Conservation (phyloP, 805 yeast species). For the Wickerhamomyces alni region DNA sequence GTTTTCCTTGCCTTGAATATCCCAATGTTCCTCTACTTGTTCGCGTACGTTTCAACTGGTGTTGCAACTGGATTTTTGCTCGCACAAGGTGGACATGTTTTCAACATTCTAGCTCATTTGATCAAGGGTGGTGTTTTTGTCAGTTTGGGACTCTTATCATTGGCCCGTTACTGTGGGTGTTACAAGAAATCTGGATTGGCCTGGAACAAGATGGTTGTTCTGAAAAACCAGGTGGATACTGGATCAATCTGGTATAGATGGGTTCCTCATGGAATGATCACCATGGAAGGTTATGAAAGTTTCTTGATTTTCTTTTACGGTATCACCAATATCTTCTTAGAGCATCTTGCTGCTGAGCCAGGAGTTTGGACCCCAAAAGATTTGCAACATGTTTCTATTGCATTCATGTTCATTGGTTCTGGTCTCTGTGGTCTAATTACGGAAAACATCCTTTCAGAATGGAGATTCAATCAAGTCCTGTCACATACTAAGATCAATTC, state of each 20-base stretch:
- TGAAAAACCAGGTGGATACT: slow-evolving; percentile 22
- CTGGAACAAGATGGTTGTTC: slow-evolving; percentile 59
- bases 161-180: slow-evolving; percentile 85
- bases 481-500: slow-evolving; percentile 24
- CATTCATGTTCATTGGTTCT: slow-evolving; percentile 85
- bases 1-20: slow-evolving; percentile 52
- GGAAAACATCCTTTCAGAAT: slow-evolving; percentile 57
- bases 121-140: slow-evolving; percentile 93
- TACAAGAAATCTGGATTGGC: slow-evolving; percentile 77
- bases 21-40: slow-evolving; percentile 56
- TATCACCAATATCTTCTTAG: slow-evolving; percentile 81
- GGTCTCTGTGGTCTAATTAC: slow-evolving; percentile 87
- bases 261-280: slow-evolving; percentile 41
- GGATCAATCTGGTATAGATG: slow-evolving; percentile 22
- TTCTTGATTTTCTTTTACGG: slow-evolving; percentile 84
- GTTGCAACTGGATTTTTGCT: slow-evolving; percentile 59
- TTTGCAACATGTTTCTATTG: slow-evolving; percentile 84
- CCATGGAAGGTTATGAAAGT: slow-evolving; percentile 85
- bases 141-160: slow-evolving; percentile 65
- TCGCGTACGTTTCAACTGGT: slow-evolving; percentile 49
- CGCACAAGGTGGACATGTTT: slow-evolving; percentile 64
- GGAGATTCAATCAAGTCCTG: slow-evolving; percentile 47
- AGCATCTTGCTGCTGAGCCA: slow-evolving; percentile 73
- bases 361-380: slow-evolving; percentile 89
- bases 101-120: slow-evolving; percentile 87